phyloP scores from a whole-genome alignment of 176 grass and related monocot species.

The Hsuehochloa calcarea region DNA sequence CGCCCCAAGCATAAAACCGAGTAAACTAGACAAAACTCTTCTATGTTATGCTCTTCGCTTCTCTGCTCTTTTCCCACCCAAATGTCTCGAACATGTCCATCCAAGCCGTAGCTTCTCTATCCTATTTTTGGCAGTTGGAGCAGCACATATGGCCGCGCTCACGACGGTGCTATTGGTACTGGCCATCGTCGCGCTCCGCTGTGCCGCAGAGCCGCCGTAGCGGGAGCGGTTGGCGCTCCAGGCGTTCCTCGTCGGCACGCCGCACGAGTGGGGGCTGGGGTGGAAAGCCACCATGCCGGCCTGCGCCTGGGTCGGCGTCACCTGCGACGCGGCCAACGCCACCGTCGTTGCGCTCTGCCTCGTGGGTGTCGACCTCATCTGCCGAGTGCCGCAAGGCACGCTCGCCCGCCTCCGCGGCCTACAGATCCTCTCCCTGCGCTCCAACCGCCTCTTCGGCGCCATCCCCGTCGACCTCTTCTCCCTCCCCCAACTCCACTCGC shows the following conservation, averaged over 20 bases:
- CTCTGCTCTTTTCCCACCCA: not conserved
- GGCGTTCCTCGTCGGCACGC: slow-evolving; percentile 44
- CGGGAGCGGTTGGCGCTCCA: slow-evolving; percentile 24
- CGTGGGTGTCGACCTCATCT: slow-evolving; percentile 58
- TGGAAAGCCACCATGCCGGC: slow-evolving; percentile 48
- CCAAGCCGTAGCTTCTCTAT: not conserved
- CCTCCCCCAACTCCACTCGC: slow-evolving; percentile 37
- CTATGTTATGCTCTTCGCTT: too few species aligned
- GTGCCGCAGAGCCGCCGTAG: not conserved
- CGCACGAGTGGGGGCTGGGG: slow-evolving; percentile 48
- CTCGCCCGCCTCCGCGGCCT: slow-evolving; percentile 39
- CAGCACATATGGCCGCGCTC: not conserved
- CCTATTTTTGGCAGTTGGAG: not conserved
- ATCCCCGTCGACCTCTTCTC: slow-evolving; percentile 53
- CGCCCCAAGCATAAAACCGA: too few species aligned
- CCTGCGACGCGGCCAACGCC: slow-evolving; percentile 43
- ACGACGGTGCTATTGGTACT: not conserved
- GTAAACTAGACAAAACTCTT: too few species aligned
- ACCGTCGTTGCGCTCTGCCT: slow-evolving; percentile 52
- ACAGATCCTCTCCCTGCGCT: slow-evolving; percentile 58
- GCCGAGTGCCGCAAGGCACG: slow-evolving; percentile 26
- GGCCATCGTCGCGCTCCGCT: not conserved
- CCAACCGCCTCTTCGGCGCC: slow-evolving; percentile 57
- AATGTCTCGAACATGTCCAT: not conserved
- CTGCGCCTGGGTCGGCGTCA: slow-evolving; percentile 63